These are phyloP conservation scores for Lophium mytilinum DNA, from an alignment of 495 filamentous ascomycete genomes.

Conservation along the genomic window DNA sequence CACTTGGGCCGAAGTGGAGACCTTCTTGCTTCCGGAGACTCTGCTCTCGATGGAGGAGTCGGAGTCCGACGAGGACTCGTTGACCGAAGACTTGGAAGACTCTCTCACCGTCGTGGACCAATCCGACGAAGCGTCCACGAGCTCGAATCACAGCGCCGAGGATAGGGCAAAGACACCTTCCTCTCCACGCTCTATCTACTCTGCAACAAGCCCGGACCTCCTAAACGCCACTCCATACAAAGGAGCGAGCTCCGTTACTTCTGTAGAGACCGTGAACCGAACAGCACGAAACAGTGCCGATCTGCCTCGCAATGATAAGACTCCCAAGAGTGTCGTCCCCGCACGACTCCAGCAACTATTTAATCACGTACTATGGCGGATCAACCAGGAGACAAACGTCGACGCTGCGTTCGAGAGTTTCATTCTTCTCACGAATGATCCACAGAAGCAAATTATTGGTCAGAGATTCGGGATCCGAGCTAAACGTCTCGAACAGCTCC, in stretches of 20 bases:
- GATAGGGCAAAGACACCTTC: conserved; percentile 40
- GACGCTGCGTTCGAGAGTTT: conserved; percentile 40
- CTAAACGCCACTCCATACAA: conserved; percentile 40
- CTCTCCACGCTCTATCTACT: conserved; percentile 40
- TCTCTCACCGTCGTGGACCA: conserved; percentile 47
- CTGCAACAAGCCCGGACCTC: conserved; percentile 20
- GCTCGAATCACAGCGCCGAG: conserved; percentile 44
- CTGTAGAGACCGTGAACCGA: conserved; percentile 12
- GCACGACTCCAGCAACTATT: conserved; percentile 48
- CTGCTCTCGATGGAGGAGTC: conserved; percentile 30
- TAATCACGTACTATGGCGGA: conserved; percentile 53
- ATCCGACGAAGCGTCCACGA: conserved; percentile 41
- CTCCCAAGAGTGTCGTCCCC: conserved; percentile 31
- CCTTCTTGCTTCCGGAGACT: conserved; percentile 42
- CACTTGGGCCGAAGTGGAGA: conserved; percentile 55
- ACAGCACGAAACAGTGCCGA: conserved; percentile 22
- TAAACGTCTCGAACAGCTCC: conserved; percentile 53
- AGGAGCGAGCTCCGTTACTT: conserved; percentile 26
- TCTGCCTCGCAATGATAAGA: conserved; percentile 17
- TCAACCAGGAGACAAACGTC: conserved; percentile 41
- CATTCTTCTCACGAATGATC: conserved; percentile 52
- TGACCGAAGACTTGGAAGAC: conserved; percentile 45
- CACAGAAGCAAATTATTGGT: conserved; percentile 46
- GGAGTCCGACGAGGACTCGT: conserved; percentile 44
- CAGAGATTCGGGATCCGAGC: conserved; percentile 52